Conservation (phyloP, 768 basidiomycete genomes). For the Lactarius tabidus region DNA sequence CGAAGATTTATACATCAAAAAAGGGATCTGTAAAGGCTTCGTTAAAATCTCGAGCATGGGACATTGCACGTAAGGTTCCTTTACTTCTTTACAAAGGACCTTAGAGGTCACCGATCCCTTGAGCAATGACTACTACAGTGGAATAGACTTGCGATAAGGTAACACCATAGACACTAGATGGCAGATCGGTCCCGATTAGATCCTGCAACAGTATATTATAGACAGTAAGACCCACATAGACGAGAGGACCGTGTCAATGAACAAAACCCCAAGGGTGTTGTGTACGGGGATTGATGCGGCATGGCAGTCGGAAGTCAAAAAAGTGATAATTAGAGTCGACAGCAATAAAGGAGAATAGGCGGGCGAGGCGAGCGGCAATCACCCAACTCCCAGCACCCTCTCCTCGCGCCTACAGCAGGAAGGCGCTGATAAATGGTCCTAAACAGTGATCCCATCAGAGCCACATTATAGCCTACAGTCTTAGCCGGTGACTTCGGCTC, state of each 20-base stretch:
- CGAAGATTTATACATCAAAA: neutral
- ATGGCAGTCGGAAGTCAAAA: neutral
- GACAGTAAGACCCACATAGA: neutral
- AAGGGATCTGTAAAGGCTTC: neutral
- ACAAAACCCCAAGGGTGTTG: neutral
- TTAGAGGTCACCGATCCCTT: neutral
- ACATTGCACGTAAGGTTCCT: neutral
- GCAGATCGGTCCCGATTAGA: neutral
- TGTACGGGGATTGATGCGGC: neutral
- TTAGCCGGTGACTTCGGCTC: neutral
- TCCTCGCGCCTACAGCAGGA: neutral
- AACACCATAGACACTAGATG: neutral
- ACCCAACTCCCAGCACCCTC: neutral
- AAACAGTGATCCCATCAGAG: neutral
- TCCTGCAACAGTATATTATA: neutral
- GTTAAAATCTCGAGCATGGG: neutral
- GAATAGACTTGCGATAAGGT: conserved; percentile 9
- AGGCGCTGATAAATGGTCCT: neutral
- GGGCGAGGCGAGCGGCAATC: neutral
- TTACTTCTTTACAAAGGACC: neutral
- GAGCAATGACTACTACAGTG: neutral
- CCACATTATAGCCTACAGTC: neutral
- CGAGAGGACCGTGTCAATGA: neutral
- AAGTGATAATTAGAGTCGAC: neutral
- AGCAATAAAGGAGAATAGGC: neutral